Conservation (phyloP, 306 rosid genomes). For the Cicer pinnatifidum region DNA sequence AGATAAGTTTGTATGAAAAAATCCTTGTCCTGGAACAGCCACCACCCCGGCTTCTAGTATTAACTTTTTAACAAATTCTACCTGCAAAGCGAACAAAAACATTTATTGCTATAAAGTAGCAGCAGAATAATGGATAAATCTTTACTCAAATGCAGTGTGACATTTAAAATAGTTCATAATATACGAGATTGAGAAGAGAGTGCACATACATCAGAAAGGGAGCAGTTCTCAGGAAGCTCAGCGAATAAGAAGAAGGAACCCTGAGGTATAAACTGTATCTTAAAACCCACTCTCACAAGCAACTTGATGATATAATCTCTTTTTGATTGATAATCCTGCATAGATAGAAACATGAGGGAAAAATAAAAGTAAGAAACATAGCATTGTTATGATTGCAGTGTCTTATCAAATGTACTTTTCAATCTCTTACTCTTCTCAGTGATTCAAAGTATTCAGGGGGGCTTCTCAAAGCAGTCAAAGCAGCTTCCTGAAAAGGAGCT, state of each 20-base stretch:
- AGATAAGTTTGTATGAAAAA: conserved; percentile 55
- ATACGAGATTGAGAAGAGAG: conserved; percentile 16
- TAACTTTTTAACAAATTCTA: conserved; percentile 69
- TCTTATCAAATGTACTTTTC: conserved; percentile 16
- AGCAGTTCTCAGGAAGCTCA: conserved; percentile 70
- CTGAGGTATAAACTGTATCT: conserved; percentile 75
- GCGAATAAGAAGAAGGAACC: conserved; percentile 81
- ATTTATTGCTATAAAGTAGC: background rate
- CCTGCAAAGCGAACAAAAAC: conserved; percentile 50
- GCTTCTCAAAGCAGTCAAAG: conserved; percentile 74
- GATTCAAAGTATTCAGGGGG: conserved; percentile 68
- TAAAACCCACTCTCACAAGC: conserved; percentile 67
- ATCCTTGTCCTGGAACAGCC: conserved; percentile 87
- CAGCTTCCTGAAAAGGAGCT: conserved; percentile 94
- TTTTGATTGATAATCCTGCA: conserved; percentile 79
- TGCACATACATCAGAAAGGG: conserved; percentile 69
- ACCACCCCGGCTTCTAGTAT: conserved; percentile 80
- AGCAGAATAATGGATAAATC: conserved; percentile 32
- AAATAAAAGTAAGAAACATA: background rate
- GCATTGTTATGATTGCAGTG: background rate
- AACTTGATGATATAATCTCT: conserved; percentile 66
- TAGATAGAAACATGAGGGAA: conserved; percentile 26
- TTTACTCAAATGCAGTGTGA: conserved; percentile 6
- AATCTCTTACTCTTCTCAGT: conserved; percentile 59
- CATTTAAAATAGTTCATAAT: conserved; percentile 6